Conservation (phyloP, 2,329 filamentous ascomycete species). For the Bipolaris gigantea region DNA sequence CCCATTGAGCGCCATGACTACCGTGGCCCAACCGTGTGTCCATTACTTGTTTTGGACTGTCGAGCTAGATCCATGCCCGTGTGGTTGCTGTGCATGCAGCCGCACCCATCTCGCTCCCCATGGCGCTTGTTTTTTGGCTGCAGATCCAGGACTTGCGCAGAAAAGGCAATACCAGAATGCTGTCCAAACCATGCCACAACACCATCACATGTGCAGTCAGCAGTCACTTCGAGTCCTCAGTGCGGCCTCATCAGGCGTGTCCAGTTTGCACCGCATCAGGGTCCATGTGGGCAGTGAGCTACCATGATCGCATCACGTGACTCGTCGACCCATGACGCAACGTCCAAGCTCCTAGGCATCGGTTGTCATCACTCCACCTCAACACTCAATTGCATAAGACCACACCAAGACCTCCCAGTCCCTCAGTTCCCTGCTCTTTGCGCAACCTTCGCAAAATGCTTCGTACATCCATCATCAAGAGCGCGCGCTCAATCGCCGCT, state of each 20-base stretch:
- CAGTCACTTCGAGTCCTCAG: not conserved
- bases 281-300: not conserved
- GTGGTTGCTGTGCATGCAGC: not conserved
- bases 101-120: not conserved
- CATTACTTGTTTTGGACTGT: not conserved
- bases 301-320: constrained; percentile 11
- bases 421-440: constrained; percentile 8
- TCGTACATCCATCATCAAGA: constrained; percentile 46
- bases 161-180: not conserved
- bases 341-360: constrained; percentile 22
- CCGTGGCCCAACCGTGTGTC: not conserved
- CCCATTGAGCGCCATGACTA: not conserved
- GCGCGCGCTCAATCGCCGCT: constrained; percentile 43
- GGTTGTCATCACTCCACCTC: constrained; percentile 31
- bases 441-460: constrained; percentile 35
- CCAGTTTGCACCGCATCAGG: not conserved
- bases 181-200: not conserved
- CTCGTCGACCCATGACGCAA: constrained; percentile 27
- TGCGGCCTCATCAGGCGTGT: not conserved
- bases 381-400: constrained; percentile 21
- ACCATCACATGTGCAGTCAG: not conserved
- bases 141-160: not conserved
- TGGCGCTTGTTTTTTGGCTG: not conserved
- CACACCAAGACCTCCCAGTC: constrained; percentile 11
- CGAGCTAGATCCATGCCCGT: not conserved